Evolutionary conservation across 106 monocot species (phyloP), one percentile per base, ranked within the genome.

Genomic region (Chionographis japonica): DNA sequence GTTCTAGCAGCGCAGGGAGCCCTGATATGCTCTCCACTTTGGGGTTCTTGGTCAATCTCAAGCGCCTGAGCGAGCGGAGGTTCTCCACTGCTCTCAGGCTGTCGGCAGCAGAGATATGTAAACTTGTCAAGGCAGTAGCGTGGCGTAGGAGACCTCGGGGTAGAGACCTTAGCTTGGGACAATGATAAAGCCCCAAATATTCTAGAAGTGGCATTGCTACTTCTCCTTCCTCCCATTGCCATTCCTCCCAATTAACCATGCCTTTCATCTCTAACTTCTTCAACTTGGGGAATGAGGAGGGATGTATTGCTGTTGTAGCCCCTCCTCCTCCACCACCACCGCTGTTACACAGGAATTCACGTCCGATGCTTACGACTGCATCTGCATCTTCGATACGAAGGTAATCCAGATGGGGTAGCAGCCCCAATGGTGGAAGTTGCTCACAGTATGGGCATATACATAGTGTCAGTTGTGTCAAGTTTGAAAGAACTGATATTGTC

Each of bases 361-460:
- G 62, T 12, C 79, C 79, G 4, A 74, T 74, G 11, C 16, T 49
- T 36, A 2, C 57, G 37, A 74, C 41, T 27, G 27, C 27, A n/a
- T 37, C 1, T 15, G 62, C 73, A 13, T 51, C 50, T 5, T 2
- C 15, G 19, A 79, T 68, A 11, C 4, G 1, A 5, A 79, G 49
- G 18, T 2, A 68, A 37, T 73, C 54, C 56, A 74, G 52, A 4
- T 72, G 39, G 15, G 19, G 74, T 12, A 80, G 56, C 19, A 58
- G 56, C 36, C 75, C 70, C 4, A 75, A 17, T 11, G 75, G n/a
- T 17, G 74, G 80, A 27, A 75, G 58, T 14, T 63, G 14, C 10
- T 60, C 8, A 3, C 73, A 79, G 14, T 12, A 61, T 57, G n/a
- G 15, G 27, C 68, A 63, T 27, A 69, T n/a, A 6, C 4, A 1